phyloP scores from a whole-genome alignment of 2,329 filamentous ascomycete genomes.

The Arthroderma sp. region DNA sequence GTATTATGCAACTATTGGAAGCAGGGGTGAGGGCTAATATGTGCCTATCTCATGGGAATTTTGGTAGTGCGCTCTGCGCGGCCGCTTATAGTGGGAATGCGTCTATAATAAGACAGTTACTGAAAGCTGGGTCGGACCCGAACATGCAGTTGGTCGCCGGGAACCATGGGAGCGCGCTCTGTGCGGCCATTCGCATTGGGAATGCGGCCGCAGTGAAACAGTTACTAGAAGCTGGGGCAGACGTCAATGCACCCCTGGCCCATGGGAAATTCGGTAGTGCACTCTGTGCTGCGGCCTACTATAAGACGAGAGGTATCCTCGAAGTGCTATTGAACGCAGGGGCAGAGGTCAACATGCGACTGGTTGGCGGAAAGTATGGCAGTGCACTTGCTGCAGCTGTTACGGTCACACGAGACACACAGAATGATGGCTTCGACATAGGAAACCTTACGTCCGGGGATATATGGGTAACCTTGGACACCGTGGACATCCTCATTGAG shows the following conservation, averaged over 20 bases:
- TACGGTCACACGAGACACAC: no score
- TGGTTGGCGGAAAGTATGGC: no score
- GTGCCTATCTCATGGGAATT: not conserved
- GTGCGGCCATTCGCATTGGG: no score
- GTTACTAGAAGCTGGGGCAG: not conserved
- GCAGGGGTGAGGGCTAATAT: not conserved
- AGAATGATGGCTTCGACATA: no score
- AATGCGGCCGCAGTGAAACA: no score
- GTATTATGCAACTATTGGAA: not conserved
- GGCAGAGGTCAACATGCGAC: no score
- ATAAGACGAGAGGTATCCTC: no score
- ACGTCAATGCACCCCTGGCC: not conserved
- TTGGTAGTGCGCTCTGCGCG: not conserved
- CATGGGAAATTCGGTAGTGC: not conserved
- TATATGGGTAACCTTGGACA: no score
- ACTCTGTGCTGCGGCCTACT: not conserved
- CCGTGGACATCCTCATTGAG: not conserved
- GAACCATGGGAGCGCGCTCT: not conserved
- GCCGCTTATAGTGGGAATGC: not conserved
- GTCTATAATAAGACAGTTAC: constrained; percentile 1
- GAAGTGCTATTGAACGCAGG: no score
- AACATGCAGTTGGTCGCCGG: not conserved
- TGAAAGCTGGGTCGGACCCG: constrained; percentile 12
- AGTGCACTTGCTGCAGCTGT: no score
- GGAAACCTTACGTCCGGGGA: no score